A percentile compares a stretch with the other conserved stretches of the same genome.
These are phyloP conservation scores for Panicum virgatum DNA, from an alignment of 202 grass and related monocot species.

Conservation along the genomic window DNA sequence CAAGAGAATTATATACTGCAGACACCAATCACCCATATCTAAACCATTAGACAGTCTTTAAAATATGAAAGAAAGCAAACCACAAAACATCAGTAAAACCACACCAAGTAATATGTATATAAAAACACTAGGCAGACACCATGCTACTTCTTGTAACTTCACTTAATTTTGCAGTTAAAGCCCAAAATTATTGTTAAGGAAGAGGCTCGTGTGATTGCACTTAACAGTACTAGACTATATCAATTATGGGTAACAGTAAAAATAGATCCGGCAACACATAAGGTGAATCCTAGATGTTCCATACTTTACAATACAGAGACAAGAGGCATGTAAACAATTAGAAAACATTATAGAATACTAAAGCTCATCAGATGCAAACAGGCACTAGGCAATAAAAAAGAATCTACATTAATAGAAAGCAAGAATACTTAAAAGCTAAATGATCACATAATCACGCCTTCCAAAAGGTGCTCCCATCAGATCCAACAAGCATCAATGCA, in stretches of 20 bases:
- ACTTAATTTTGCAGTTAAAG: not conserved
- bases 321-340: not conserved
- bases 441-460: not conserved
- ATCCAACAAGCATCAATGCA: not conserved
- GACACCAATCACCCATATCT: not conserved
- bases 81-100: not conserved
- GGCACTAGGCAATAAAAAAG: not conserved
- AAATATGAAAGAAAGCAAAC: not conserved
- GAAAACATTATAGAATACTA: not conserved
- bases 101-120: not conserved
- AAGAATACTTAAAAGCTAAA: conserved; percentile 6
- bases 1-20: not conserved
- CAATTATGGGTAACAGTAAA: not conserved
- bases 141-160: not conserved
- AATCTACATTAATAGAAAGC: not conserved
- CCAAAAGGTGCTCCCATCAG: not conserved
- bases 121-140: not conserved
- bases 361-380: not conserved
- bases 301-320: not conserved
- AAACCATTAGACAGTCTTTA: not conserved
- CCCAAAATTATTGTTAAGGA: too few species aligned
- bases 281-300: not conserved
- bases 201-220: too few species aligned
- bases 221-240: not conserved
- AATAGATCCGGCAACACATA: not conserved